Conservation (phyloP, 192 early-diverging fungal species). For the Entomortierella beljakovae region DNA sequence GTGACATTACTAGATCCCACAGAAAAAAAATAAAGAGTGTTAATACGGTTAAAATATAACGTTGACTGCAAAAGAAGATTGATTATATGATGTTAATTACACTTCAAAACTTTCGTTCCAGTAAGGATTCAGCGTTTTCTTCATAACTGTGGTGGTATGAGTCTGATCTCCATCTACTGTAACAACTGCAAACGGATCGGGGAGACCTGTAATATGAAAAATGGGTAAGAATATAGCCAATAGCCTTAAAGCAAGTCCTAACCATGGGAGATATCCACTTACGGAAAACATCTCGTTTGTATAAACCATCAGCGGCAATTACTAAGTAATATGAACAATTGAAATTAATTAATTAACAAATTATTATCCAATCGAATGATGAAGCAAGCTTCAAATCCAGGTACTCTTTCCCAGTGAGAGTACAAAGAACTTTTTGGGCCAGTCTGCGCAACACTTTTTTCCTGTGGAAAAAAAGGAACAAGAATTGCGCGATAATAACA, state of each 20-base stretch:
- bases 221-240: background rate
- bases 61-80: too few species aligned
- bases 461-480: too few species aligned
- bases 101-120: conserved; percentile 95
- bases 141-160: conserved; percentile 87
- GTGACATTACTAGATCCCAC: conserved; percentile 68
- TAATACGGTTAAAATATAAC: too few species aligned
- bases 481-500: too few species aligned
- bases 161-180: conserved; percentile 97
- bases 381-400: too few species aligned
- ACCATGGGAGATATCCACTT: conserved; percentile 38
- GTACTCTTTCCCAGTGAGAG: too few species aligned
- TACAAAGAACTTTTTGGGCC: too few species aligned
- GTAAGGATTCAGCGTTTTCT: conserved; percentile 93
- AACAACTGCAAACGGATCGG: conserved; percentile 97
- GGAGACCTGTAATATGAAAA: conserved; percentile 67
- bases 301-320: conserved; percentile 91
- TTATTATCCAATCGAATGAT: too few species aligned
- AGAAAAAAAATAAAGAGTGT: background rate
- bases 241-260: background rate
- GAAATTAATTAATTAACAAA: background rate
- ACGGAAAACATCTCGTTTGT: conserved; percentile 93
- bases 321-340: conserved; percentile 54
- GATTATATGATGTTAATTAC: conserved; percentile 55
- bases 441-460: too few species aligned